Conservation (phyloP, 805 yeast genomes). For the Metschnikowia rubicola region DNA sequence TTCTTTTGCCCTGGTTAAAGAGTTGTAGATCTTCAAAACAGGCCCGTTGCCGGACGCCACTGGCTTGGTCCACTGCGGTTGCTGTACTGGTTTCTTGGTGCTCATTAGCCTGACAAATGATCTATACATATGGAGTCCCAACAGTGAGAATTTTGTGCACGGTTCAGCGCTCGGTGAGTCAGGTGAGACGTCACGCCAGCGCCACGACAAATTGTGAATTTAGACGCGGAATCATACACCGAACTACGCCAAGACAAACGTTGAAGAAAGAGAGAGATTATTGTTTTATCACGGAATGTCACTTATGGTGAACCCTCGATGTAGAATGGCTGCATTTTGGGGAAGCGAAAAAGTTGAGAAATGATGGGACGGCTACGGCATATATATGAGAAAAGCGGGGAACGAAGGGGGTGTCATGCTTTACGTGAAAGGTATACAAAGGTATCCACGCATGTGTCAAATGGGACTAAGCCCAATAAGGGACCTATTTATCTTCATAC, state of each 20-base stretch:
- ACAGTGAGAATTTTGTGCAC: constrained; percentile 5
- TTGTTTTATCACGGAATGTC: no score
- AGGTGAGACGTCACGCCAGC: not conserved
- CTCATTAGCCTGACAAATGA: constrained; percentile 14
- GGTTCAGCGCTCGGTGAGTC: not conserved
- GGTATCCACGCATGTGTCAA: not conserved
- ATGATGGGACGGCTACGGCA: no score
- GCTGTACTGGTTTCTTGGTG: constrained; percentile 31
- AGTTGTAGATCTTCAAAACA: constrained; percentile 66
- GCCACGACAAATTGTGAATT: no score
- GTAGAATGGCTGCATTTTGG: no score
- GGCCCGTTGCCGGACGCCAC: constrained; percentile 17
- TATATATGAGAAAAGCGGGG: no score
- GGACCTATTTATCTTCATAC: not conserved
- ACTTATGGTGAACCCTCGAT: no score
- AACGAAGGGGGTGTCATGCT: no score
- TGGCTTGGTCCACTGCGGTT: constrained; percentile 37
- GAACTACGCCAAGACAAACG: no score
- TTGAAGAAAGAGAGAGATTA: no score
- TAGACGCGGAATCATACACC: no score
- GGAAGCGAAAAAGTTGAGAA: no score
- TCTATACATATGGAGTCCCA: constrained; percentile 4
- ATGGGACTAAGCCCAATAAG: not conserved
- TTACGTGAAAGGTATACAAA: no score
- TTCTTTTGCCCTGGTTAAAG: constrained; percentile 77